Conservation (phyloP, 1,284 basidiomycete genomes). For the Schizophyllum amplum region DNA sequence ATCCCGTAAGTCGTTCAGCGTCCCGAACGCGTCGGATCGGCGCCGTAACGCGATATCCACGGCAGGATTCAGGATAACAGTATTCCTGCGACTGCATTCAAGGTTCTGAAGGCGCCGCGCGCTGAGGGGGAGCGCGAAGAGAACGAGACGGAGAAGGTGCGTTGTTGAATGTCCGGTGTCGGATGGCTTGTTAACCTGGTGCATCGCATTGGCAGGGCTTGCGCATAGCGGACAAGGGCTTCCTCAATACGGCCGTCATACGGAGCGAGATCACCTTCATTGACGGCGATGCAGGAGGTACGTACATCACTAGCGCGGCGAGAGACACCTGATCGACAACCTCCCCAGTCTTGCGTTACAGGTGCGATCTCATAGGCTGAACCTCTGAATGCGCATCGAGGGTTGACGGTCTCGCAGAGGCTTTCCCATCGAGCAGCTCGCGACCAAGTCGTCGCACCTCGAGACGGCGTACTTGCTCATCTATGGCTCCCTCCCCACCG, state of each 20-base stretch:
- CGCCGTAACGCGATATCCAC: slow-evolving; percentile 1
- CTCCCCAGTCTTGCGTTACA: slow-evolving; percentile 59
- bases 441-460: slow-evolving; percentile 68
- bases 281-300: slow-evolving; percentile 76
- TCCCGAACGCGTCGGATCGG: slow-evolving; percentile 1
- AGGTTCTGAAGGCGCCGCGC: slow-evolving; percentile 53
- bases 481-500: slow-evolving; percentile 76
- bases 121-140: slow-evolving; percentile 61
- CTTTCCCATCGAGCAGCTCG: slow-evolving; percentile 89
- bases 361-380: no score
- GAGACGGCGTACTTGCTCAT: slow-evolving; percentile 82
- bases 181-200: background rate
- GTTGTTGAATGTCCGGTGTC: background rate
- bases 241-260: slow-evolving; percentile 82
- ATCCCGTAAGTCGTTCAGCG: slow-evolving; percentile 51
- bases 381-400: background rate
- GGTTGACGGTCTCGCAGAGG: slow-evolving; percentile 56
- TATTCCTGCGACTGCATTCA: slow-evolving; percentile 75
- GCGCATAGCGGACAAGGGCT: slow-evolving; percentile 72
- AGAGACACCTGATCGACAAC: background rate
- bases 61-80: slow-evolving; percentile 71
- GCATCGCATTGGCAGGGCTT: slow-evolving; percentile 34
- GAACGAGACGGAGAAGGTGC: slow-evolving; percentile 58
- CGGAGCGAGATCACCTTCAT: slow-evolving; percentile 80
- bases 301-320: no score